Percentiles rank a stretch among this genome's conserved stretches.
phyloP scores from a whole-genome alignment of 169 alveolate species.

The Eimeria necatrix region DNA sequence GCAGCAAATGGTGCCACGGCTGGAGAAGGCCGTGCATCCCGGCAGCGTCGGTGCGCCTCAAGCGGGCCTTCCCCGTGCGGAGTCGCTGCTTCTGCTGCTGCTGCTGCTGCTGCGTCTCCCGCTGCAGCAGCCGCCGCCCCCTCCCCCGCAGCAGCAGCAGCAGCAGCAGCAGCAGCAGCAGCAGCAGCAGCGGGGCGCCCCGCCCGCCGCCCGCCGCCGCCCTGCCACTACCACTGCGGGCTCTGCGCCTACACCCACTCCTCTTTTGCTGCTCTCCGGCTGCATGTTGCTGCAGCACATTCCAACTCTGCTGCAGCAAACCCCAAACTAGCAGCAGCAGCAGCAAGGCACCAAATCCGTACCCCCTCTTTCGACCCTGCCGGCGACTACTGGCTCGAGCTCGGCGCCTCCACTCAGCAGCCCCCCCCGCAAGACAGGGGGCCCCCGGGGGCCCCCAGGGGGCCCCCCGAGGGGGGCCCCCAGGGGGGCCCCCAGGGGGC shows the following conservation, averaged over 20 bases:
- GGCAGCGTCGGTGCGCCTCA: too few species aligned
- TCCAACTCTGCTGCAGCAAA: conserved; percentile 51
- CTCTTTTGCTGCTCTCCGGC: not conserved
- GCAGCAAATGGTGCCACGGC: too few species aligned
- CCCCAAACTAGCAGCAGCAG: conserved; percentile 44
- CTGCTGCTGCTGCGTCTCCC: too few species aligned
- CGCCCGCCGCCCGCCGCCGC: conserved; percentile 5
- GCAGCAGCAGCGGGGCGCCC: too few species aligned
- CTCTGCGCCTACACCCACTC: conserved; percentile 24
- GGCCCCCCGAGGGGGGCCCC: not conserved
- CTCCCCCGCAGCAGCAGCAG: too few species aligned
- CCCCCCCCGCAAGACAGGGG: not conserved
- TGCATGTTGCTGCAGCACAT: conserved; percentile 42
- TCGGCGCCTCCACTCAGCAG: conserved; percentile 3
- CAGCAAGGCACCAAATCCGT: not conserved
- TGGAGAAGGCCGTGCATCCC: too few species aligned
- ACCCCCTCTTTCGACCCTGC: conserved; percentile 1
- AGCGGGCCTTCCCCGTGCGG: too few species aligned
- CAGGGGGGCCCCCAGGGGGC: conserved; percentile 11
- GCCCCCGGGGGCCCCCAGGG: not conserved
- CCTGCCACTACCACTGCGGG: conserved; percentile 72
- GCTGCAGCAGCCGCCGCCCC: too few species aligned
- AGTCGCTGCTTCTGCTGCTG: too few species aligned
- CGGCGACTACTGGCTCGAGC: conserved; percentile 61
- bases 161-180: not conserved